Percentiles rank a stretch among this genome's conserved stretches.
Conservation (phyloP, 495 filamentous ascomycete genomes). For the Aspergillus biplanus region DNA sequence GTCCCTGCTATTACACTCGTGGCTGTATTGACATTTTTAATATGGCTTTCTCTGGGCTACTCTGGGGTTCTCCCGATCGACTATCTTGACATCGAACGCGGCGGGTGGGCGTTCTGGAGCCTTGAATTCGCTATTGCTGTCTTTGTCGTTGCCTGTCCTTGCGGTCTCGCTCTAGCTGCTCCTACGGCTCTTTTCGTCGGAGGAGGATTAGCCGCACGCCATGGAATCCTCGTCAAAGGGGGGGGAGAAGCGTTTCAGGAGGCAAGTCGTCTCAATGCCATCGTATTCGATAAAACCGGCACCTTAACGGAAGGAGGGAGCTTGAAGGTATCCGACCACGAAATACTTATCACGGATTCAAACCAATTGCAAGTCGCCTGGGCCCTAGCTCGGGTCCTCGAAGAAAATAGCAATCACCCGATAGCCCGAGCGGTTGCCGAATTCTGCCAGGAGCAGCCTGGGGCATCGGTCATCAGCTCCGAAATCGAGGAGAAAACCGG, state of each 20-base stretch:
- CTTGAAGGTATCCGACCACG: conserved; percentile 74
- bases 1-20: conserved; percentile 83
- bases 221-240: conserved; percentile 93
- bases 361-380: conserved; percentile 46
- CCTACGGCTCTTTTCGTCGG: conserved; percentile 95
- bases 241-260: conserved; percentile 96
- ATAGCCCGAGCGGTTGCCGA: conserved; percentile 79
- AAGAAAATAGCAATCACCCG: conserved; percentile 85
- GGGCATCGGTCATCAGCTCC: conserved; percentile 38
- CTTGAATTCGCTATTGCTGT: conserved; percentile 93
- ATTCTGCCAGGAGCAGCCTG: conserved; percentile 58
- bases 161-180: conserved; percentile 87
- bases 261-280: conserved; percentile 79
- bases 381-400: conserved; percentile 64
- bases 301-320: conserved; percentile 87
- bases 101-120: conserved; percentile 86
- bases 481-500: conserved; percentile 77
- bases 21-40: conserved; percentile 79
- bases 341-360: conserved; percentile 51
- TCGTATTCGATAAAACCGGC: conserved; percentile 97
- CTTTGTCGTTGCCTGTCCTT: conserved; percentile 94
- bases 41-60: conserved; percentile 79
- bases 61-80: conserved; percentile 66
- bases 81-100: conserved; percentile 67
- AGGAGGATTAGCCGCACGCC: conserved; percentile 80